Evolutionary conservation across 768 basidiomycete species (phyloP).

Genomic region (Kwoniella newhampshirensis): DNA sequence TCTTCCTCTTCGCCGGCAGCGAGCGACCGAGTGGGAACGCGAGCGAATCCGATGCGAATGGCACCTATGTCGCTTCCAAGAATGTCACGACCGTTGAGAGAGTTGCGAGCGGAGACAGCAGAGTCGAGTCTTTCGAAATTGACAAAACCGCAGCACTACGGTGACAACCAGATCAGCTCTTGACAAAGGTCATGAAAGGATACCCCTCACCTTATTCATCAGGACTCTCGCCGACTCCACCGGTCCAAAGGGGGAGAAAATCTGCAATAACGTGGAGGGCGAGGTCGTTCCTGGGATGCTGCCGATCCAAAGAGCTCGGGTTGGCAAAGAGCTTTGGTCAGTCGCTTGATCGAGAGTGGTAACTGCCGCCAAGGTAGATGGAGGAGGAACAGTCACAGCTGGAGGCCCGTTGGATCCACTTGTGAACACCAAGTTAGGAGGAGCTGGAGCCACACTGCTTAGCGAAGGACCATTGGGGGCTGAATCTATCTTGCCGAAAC

Average conservation of each 20-base stretch:
- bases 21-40: constrained; percentile 77
- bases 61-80: constrained; percentile 95
- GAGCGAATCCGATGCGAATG: constrained; percentile 93
- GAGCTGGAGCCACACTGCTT: constrained; percentile 56
- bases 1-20: constrained; percentile 54
- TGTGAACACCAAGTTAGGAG: constrained; percentile 50
- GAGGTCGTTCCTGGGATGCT: constrained; percentile 94
- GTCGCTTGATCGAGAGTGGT: constrained; percentile 21
- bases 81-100: constrained; percentile 91
- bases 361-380: constrained; percentile 1
- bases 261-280: constrained; percentile 87
- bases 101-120: constrained; percentile 90
- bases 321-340: constrained; percentile 85
- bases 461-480: constrained; percentile 81
- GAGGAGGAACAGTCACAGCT: constrained; percentile 46
- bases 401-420: constrained; percentile 53
- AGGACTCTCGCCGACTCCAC: constrained; percentile 95
- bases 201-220: constrained; percentile 92
- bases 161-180: constrained; percentile 3
- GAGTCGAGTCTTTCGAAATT: constrained; percentile 98
- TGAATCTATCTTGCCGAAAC: constrained; percentile 96
- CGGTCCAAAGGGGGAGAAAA: constrained; percentile 95
- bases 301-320: constrained; percentile 95
- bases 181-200: constrained; percentile 39
- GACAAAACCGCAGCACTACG: constrained; percentile 58